Percentiles rank a stretch among this genome's conserved stretches.
phyloP scores from a whole-genome alignment of 108 stramenopile genomes.

The Fragilariopsis cylindrus region DNA sequence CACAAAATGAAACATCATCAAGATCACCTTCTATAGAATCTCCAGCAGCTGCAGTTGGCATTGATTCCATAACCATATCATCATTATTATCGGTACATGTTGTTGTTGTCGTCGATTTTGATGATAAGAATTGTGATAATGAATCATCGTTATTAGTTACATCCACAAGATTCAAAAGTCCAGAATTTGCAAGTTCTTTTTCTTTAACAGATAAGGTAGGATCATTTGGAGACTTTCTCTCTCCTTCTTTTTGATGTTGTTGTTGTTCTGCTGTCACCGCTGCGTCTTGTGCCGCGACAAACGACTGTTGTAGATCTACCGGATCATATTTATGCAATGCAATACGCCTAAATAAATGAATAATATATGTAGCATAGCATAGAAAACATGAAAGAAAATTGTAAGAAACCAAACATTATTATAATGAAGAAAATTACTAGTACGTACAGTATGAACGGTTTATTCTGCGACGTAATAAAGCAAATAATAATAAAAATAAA shows the following conservation, averaged over 20 bases:
- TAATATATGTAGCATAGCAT: not conserved
- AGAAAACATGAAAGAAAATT: not conserved
- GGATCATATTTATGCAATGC: constrained; percentile 85
- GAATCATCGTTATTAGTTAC: not conserved
- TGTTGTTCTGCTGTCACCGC: not conserved
- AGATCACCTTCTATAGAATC: constrained; percentile 14
- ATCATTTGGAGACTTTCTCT: not conserved
- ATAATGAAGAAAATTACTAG: not conserved
- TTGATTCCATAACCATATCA: not conserved
- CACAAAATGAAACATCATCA: constrained; percentile 27
- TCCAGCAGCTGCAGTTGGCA: not conserved
- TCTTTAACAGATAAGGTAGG: constrained; percentile 19
- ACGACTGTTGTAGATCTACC: constrained; percentile 44
- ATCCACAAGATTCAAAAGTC: not conserved
- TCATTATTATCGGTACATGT: not conserved
- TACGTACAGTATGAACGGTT: too few species aligned
- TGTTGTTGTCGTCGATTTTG: not conserved
- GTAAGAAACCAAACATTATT: not conserved
- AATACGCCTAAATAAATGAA: constrained; percentile 41
- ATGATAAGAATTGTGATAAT: not conserved
- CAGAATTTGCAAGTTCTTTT: constrained; percentile 19
- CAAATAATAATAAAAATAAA: not conserved
- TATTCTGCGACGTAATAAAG: not conserved
- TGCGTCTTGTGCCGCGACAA: constrained; percentile 2
- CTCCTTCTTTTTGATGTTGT: not conserved